Percentiles rank a stretch among this genome's conserved stretches.
Conservation (phyloP, 352 stramenopile genomes). For the Pythium dissotocum region DNA sequence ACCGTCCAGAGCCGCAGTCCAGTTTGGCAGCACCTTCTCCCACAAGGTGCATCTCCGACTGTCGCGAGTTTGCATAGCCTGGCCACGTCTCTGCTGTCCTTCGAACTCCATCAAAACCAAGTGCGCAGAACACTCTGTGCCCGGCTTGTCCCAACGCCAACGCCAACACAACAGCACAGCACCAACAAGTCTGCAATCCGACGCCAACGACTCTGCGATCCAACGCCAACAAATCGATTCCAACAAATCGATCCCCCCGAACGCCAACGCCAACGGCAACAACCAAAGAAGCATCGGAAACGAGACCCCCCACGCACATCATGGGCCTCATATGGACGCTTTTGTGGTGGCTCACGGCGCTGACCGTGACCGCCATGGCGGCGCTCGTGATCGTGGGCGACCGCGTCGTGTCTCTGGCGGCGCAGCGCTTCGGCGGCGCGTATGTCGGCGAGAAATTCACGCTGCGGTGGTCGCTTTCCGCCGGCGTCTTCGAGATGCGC, state of each 20-base stretch:
- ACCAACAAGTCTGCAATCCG: not conserved
- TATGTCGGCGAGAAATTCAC: conserved; percentile 58
- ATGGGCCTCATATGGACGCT: conserved; percentile 39
- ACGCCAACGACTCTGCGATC: not conserved
- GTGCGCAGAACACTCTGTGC: not conserved
- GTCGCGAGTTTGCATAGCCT: conserved; percentile 19
- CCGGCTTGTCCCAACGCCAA: conserved; percentile 17
- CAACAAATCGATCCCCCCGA: not conserved
- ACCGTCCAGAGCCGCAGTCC: conserved; percentile 24
- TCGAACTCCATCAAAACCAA: not conserved
- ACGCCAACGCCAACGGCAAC: conserved; percentile 8
- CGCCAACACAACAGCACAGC: not conserved
- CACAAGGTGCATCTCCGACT: conserved; percentile 14
- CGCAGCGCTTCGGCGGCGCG: conserved; percentile 43
- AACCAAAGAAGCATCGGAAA: conserved; percentile 2
- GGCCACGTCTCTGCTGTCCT: not conserved
- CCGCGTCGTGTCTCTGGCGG: conserved; percentile 52
- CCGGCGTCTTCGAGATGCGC: conserved; percentile 61
- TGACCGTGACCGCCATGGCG: conserved; percentile 17
- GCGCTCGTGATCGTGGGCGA: conserved; percentile 53
- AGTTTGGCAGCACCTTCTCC: conserved; percentile 14
- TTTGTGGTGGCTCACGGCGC: conserved; percentile 36
- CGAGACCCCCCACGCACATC: not conserved
- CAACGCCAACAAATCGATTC: not conserved
- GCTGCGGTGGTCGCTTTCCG: conserved; percentile 62